A percentile compares a stretch with the other conserved stretches of the same genome.
phyloP scores from a whole-genome alignment of 1,139 yeast species.

The Saccharomyces hybrid region DNA sequence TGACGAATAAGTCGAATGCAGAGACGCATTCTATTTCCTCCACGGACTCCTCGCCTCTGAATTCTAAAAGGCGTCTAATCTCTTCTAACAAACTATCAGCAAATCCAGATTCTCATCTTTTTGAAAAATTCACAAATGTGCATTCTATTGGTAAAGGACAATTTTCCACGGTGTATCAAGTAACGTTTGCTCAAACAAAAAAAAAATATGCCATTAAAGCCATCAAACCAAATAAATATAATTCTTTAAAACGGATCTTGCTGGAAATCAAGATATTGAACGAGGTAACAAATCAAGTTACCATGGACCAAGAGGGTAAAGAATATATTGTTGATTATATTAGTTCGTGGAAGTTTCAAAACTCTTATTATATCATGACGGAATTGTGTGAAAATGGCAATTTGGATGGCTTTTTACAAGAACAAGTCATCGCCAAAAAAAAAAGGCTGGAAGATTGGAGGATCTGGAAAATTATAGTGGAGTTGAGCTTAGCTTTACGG shows the following conservation, averaged over 20 bases:
- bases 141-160: constrained; percentile 75
- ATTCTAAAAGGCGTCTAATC: constrained; percentile 9
- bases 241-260: constrained; percentile 30
- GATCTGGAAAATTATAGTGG: constrained; percentile 91
- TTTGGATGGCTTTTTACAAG: constrained; percentile 71
- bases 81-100: constrained; percentile 32
- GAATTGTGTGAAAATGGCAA: constrained; percentile 95
- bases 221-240: constrained; percentile 42
- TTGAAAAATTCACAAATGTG: constrained; percentile 65
- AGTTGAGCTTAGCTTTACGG: constrained; percentile 67
- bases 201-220: constrained; percentile 72
- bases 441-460: constrained; percentile 77
- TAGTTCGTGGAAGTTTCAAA: constrained; percentile 73
- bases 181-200: constrained; percentile 53
- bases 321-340: constrained; percentile 73
- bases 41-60: constrained; percentile 5
- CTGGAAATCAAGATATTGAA: constrained; percentile 35
- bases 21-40: constrained; percentile 1
- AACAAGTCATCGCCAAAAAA: constrained; percentile 59
- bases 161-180: constrained; percentile 80
- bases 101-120: constrained; percentile 41
- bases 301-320: constrained; percentile 59
- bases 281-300: constrained; percentile 15
- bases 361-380: constrained; percentile 82
- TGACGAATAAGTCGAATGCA: too few species aligned